Evolutionary conservation across 2,329 filamentous ascomycete genomes (phyloP).

Genomic region (Ramichloridium luteum): DNA sequence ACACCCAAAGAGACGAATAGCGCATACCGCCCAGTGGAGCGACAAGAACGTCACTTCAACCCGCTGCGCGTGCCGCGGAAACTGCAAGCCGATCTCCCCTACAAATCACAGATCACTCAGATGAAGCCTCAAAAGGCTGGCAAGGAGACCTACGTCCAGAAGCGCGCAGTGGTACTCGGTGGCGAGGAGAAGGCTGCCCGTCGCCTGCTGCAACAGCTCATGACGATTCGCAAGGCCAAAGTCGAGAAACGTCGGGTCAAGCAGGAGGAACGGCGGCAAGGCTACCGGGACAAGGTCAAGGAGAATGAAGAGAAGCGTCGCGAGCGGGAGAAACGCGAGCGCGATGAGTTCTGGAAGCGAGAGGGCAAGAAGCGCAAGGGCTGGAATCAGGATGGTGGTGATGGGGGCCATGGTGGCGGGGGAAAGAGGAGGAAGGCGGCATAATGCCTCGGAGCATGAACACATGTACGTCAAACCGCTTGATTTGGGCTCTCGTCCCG

Average conservation of each 20-base stretch:
- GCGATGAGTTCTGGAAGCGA: conserved; percentile 80
- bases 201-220: conserved; percentile 83
- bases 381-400: conserved; percentile 40
- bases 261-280: conserved; percentile 75
- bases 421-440: conserved; percentile 18
- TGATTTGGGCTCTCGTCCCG: no score
- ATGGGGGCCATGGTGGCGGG: conserved; percentile 22
- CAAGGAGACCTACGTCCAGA: conserved; percentile 80
- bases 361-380: conserved; percentile 72
- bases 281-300: conserved; percentile 71
- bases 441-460: no score
- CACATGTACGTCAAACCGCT: no score
- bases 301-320: conserved; percentile 75
- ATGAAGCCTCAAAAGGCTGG: conserved; percentile 58
- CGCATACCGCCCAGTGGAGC: conserved; percentile 58
- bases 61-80: conserved; percentile 63
- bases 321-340: conserved; percentile 79
- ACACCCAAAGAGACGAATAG: conserved; percentile 76
- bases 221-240: conserved; percentile 82
- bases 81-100: conserved; percentile 74
- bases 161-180: conserved; percentile 76
- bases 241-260: conserved; percentile 68
- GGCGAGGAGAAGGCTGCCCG: conserved; percentile 78
- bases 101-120: conserved; percentile 76
- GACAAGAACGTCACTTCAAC: conserved; percentile 40